Evolutionary conservation across 2,329 filamentous ascomycete species (phyloP), one percentile per base, ranked within the genome.

Genomic region (Xylariomycetidae sp.): DNA sequence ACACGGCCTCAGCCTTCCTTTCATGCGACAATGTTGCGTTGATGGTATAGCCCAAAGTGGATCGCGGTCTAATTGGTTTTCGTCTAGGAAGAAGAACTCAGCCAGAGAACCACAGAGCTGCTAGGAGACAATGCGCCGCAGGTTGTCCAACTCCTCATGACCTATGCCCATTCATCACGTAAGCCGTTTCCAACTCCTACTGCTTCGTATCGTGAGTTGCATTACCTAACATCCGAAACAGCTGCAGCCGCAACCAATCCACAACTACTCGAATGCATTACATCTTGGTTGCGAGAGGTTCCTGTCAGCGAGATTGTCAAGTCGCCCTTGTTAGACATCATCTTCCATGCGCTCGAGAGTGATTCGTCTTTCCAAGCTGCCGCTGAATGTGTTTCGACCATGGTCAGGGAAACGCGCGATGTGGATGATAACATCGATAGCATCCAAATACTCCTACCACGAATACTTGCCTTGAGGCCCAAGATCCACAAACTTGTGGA

Each of bases 241-340:
- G 88, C 74, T 31, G 68, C 78, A 30, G 88, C 90, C 16, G 77
- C 88, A 7, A 83, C 82, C 42, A 95, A 96, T 54, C 89, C 90
- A 3, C 85, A 89, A 53, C 74, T 98, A 30, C 80, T 97, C 58
- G 88, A 96, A 52, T 97, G 92, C 58, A 88, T 97, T 49, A 94
- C 88, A 19, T 96, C 92, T 3, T 98, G 92, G 92, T 75, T 97
- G 47, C 80, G 88, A 49, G 92, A 98, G 63, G 87, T 98, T 6
- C 87, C 90, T 1, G 77, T 94, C 30, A 74, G 73, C 44, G 82
- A 85, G 41, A 80, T 98, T 44, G 83, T 94, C 46, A 83, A 82
- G 49, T 96, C 90, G 2, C 84, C 89, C 6, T 70, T 98, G 11
- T 71, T 98, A 48, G 78, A 87, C 45, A 72, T 89, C 33, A 77